Percentiles rank a stretch among this genome's conserved stretches.
Conservation (phyloP, 257 asterid genomes). For the Salvia splendens region DNA sequence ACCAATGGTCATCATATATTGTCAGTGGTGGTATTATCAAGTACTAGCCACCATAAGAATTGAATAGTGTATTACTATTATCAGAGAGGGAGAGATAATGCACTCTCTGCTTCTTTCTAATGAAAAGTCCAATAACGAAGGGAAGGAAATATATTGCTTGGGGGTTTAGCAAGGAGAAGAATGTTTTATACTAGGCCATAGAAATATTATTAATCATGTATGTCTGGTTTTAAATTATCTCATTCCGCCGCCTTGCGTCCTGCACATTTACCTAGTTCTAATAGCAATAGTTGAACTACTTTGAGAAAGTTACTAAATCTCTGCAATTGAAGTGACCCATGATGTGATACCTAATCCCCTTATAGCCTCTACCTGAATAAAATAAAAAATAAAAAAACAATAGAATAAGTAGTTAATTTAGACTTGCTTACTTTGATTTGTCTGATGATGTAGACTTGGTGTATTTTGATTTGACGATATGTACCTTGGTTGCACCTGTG, state of each 20-base stretch:
- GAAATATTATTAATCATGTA: neutral
- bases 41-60: conserved; percentile 6
- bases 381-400: neutral
- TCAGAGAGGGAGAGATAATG: neutral
- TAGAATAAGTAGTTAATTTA: neutral
- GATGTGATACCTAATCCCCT: neutral
- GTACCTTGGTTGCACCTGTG: neutral
- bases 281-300: neutral
- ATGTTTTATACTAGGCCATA: neutral
- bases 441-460: conserved; percentile 13
- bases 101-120: neutral
- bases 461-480: conserved; percentile 3
- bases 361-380: neutral
- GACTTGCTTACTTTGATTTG: neutral
- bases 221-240: neutral
- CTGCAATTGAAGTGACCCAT: conserved; percentile 9
- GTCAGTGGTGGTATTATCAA: neutral
- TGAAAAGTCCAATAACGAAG: neutral
- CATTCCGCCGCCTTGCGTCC: neutral
- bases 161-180: conserved; percentile 11
- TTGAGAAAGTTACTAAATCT: conserved; percentile 6
- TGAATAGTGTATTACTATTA: neutral
- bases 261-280: neutral
- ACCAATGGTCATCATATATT: conserved; percentile 6
- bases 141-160: neutral